Conservation (phyloP, 2,329 filamentous ascomycete species). For the Alternaria rosae region DNA sequence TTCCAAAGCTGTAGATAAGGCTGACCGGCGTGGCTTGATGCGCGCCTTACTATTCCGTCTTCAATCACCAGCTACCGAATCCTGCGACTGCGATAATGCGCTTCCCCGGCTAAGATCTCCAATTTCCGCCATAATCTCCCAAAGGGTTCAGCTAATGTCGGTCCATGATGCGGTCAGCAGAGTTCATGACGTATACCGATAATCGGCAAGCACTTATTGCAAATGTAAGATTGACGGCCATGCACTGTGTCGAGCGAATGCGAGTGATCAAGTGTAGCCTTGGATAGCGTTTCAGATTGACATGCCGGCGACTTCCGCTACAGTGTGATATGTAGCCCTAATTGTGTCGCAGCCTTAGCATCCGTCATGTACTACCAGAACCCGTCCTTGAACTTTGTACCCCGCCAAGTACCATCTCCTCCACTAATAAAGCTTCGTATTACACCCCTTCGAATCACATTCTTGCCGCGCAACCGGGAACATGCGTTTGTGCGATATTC, state of each 20-base stretch:
- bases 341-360: neutral
- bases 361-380: neutral
- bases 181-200: slow-evolving; percentile 13
- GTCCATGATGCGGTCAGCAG: slow-evolving; percentile 3
- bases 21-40: neutral
- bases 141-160: slow-evolving; percentile 7
- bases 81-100: slow-evolving; percentile 2
- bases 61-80: neutral
- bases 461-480: slow-evolving; percentile 10
- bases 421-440: slow-evolving; percentile 20
- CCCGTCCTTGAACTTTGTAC: slow-evolving; percentile 4
- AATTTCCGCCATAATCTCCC: slow-evolving; percentile 7
- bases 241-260: neutral
- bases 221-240: neutral
- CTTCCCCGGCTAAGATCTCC: slow-evolving; percentile 6
- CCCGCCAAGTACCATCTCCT: slow-evolving; percentile 11
- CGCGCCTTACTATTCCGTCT: neutral
- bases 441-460: slow-evolving; percentile 14
- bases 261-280: neutral
- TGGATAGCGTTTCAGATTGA: slow-evolving; percentile 7
- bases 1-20: neutral
- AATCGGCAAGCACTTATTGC: neutral
- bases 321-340: neutral
- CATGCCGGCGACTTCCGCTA: slow-evolving; percentile 1
- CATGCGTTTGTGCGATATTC: slow-evolving; percentile 10